phyloP scores from a whole-genome alignment of 371 early-diverging fungal species.

The Blastocladiella emersonii region DNA sequence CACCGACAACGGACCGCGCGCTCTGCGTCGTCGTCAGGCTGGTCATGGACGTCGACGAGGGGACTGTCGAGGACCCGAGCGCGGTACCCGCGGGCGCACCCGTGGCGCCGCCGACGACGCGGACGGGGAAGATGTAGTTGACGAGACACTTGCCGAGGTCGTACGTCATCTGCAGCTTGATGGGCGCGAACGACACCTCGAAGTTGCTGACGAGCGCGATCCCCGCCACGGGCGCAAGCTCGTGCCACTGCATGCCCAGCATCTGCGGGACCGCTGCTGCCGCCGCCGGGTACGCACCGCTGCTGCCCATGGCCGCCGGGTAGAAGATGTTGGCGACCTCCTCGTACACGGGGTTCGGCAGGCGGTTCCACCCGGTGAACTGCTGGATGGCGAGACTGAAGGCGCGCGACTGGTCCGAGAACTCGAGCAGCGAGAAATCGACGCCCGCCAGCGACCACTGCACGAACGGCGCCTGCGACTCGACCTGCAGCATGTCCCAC shows the following conservation, averaged over 20 bases:
- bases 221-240: background rate
- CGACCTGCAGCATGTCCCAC: background rate
- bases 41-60: too few relatives aligned
- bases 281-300: background rate
- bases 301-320: background rate
- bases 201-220: background rate
- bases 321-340: background rate
- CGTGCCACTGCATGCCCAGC: background rate
- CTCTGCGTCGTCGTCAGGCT: too few relatives aligned
- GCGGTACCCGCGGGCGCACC: too few relatives aligned
- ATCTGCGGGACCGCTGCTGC: background rate
- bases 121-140: background rate
- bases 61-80: too few relatives aligned
- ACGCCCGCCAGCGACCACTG: background rate
- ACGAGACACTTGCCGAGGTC: background rate
- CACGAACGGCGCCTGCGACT: background rate
- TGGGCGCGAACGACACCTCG: background rate
- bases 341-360: background rate
- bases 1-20: too few relatives aligned
- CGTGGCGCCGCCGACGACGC: too few relatives aligned
- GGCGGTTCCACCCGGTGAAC: background rate
- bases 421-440: background rate
- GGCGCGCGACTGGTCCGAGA: background rate
- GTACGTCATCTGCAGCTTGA: background rate
- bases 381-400: background rate